Conservation (phyloP, 306 rosid species). For the Trichosanthes truncata region DNA sequence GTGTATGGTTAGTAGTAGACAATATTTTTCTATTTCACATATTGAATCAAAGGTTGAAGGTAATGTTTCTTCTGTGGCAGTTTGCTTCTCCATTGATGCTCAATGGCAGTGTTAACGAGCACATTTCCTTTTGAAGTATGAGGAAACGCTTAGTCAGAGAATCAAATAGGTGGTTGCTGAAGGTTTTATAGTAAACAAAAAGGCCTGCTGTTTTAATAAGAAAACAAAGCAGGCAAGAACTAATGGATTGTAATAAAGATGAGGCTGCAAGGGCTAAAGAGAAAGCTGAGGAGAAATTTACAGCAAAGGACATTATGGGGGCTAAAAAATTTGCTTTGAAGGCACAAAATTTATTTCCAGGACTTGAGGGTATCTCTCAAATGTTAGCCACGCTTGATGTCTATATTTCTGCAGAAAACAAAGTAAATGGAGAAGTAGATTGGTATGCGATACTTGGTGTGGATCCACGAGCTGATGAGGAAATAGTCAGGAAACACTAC, state of each 20-base stretch:
- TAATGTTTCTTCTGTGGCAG: slow-evolving; percentile 6
- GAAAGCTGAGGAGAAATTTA: slow-evolving; percentile 75
- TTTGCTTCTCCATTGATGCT: neutral
- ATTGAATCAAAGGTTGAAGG: neutral
- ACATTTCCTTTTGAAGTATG: neutral
- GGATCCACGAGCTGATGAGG: slow-evolving; percentile 57
- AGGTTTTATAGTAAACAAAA: neutral
- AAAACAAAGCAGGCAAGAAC: slow-evolving; percentile 4
- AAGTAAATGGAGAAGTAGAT: slow-evolving; percentile 63
- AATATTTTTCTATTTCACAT: neutral
- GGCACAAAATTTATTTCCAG: slow-evolving; percentile 71
- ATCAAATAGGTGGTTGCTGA: neutral
- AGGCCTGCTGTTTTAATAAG: neutral
- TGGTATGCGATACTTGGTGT: slow-evolving; percentile 88
- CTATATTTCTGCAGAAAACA: slow-evolving; percentile 58
- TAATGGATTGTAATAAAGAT: slow-evolving; percentile 92
- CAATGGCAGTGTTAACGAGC: neutral
- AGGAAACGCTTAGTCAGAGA: neutral
- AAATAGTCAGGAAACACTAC: slow-evolving; percentile 55
- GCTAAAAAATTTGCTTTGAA: slow-evolving; percentile 82
- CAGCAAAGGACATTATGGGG: slow-evolving; percentile 47
- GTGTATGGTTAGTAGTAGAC: neutral
- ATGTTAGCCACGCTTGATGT: slow-evolving; percentile 75
- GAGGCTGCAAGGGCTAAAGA: slow-evolving; percentile 82
- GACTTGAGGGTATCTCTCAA: slow-evolving; percentile 70